These are phyloP conservation scores for Gyromitra esculenta DNA, from an alignment of 2,329 filamentous ascomycete genomes.

Conservation along the genomic window DNA sequence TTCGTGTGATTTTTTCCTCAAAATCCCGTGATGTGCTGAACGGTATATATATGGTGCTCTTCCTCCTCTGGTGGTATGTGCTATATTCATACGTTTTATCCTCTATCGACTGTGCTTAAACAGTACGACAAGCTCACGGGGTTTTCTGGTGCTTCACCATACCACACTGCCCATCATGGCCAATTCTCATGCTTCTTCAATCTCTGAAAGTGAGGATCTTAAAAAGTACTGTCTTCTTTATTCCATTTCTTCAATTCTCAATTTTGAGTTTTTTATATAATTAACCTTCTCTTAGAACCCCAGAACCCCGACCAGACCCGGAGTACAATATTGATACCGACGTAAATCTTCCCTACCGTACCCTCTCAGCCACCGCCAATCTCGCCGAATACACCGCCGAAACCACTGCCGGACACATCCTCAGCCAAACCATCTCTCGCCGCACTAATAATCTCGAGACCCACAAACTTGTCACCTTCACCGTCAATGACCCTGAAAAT, in stretches of 20 bases:
- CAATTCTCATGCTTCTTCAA: slow-evolving; percentile 10
- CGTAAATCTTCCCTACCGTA: slow-evolving; percentile 72
- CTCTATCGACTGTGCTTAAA: not conserved
- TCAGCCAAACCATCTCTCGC: slow-evolving; percentile 67
- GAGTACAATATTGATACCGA: slow-evolving; percentile 58
- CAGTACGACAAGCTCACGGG: not conserved
- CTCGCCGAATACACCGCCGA: slow-evolving; percentile 75
- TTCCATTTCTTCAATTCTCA: not conserved
- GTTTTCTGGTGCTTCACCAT: not conserved
- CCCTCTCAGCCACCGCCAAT: slow-evolving; percentile 69
- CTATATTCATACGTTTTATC: not conserved
- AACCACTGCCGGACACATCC: slow-evolving; percentile 70
- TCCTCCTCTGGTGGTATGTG: not conserved
- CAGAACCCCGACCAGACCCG: not conserved
- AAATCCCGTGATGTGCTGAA: not conserved
- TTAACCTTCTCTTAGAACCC: not conserved
- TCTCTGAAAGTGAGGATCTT: slow-evolving; percentile 7
- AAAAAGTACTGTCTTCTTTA: slow-evolving; percentile 2
- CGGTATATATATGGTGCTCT: slow-evolving; percentile 25
- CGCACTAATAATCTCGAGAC: slow-evolving; percentile 65
- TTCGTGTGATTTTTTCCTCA: not conserved
- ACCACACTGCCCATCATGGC: not conserved
- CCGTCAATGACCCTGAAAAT: slow-evolving; percentile 75
- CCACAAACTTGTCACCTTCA: slow-evolving; percentile 76
- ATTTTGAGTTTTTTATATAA: not conserved